Percentiles rank a stretch among this genome's conserved stretches.
phyloP scores from a whole-genome alignment of 352 stramenopile species.

The Pilasporangium apinafurcum region DNA sequence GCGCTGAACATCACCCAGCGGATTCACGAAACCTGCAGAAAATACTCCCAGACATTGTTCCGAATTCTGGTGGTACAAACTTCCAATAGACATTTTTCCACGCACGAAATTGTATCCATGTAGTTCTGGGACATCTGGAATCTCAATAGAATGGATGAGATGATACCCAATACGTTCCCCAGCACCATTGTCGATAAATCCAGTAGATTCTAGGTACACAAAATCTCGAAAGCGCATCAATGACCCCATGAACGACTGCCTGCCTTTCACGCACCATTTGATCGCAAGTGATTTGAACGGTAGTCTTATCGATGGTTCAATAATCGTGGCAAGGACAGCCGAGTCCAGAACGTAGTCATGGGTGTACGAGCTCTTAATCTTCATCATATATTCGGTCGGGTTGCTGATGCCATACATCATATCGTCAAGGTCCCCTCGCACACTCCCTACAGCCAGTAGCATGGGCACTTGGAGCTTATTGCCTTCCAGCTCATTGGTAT shows the following conservation, averaged over 20 bases:
- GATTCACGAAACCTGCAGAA: conserved; percentile 1
- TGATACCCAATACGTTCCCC: conserved; percentile 48
- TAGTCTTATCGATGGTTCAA: conserved; percentile 4
- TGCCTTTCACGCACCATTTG: conserved; percentile 6
- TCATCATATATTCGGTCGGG: neutral
- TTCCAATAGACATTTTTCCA: conserved; percentile 5
- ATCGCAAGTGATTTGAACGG: conserved; percentile 9
- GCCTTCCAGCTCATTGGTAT: too few species aligned
- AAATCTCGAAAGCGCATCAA: conserved; percentile 56
- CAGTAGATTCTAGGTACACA: conserved; percentile 45
- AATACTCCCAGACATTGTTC: neutral
- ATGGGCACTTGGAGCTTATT: too few species aligned
- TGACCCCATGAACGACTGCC: conserved; percentile 18
- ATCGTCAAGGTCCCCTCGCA: conserved; percentile 8
- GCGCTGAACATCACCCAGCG: conserved; percentile 3
- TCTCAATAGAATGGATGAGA: conserved; percentile 24
- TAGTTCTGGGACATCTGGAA: conserved; percentile 4
- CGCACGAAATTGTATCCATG: conserved; percentile 4
- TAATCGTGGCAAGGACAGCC: conserved; percentile 9
- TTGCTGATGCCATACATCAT: conserved; percentile 2
- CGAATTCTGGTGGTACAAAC: conserved; percentile 1
- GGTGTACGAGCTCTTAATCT: conserved; percentile 2
- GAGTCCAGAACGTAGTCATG: neutral
- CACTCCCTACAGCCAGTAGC: too few species aligned
- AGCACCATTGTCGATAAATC: conserved; percentile 17